Evolutionary conservation across 2,329 filamentous ascomycete species (phyloP), one percentile per base, ranked within the genome.

Genomic region (Ophiostoma montium): DNA sequence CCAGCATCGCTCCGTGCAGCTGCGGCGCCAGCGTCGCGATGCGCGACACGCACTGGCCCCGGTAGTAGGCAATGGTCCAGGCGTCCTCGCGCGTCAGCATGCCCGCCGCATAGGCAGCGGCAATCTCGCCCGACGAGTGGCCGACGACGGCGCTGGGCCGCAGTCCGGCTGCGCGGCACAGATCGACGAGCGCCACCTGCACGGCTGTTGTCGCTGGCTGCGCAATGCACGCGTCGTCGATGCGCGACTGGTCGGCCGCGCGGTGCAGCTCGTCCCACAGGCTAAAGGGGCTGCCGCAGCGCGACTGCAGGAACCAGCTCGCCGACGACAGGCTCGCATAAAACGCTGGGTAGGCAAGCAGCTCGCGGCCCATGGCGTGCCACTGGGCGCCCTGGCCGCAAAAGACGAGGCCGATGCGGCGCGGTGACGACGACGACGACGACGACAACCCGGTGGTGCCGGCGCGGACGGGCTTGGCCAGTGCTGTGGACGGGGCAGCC

Each of bases 1-100:
- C 71, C 36, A 75, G 56, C 74, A 77, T 76, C 1, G 61, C 64
- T 1, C 71, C 71, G 1, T 15, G 50, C 0, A 45, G 11, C 35
- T 52, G 7, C 43, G 50, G 23, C 1, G 43, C 49, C 32, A 49
- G 1, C 1, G 52, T 52, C 23, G 53, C 54, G 2, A 65, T 53
- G 6, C 53, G 52, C 5, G 53, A 53, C 36, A 62, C 58, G 9
- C 62, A 54, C 36, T 56, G 52, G 0, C 64, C 64, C 9, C 65
- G 59, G 36, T 55, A 58, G 46, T 62, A 66, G 2, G 65, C 58
- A 1, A 62, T 53, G 30, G 58, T 62, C 50, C 60, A 63, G 2
- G 65, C 64, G 2, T 60, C 57, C 3, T 55, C 19, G 6, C 58
- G 42, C 0, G 53, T 47, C 23, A 65, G 48, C 0, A 57, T 57